Evolutionary conservation across 495 filamentous ascomycete genomes (phyloP), one percentile per base, ranked within the genome.

Genomic region (Hypoxylon subgilvum): DNA sequence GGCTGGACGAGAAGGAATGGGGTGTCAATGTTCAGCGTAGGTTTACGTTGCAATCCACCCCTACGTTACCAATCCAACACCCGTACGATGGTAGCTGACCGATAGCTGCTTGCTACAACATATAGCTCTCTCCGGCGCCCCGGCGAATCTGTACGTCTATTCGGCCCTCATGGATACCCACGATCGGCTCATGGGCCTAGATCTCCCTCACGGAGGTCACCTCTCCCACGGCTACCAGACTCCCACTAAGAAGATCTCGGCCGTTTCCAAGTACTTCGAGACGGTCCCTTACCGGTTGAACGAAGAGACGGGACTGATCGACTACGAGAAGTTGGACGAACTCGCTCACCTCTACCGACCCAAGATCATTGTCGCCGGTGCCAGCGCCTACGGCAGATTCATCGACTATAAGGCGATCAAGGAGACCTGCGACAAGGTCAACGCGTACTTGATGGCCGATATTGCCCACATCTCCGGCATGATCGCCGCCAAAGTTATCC

Each of bases 401-500:
- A 92, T 97, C 67, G 93, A 98, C 74, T 98, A 97, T 70, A 78
- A 83, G 39, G 86, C 85, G 47, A 92, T 98, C 84, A 88, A 89
- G 56, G 79, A 86, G 36, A 96, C 96, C 47, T 86, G 88, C 59
- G 88, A 95, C 61, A 91, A 92, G 65, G 83, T 91, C n/a, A 90
- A 89, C 57, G 90, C 91, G 60, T 98, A 97, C 76, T 80, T 98
- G 13, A 74, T 97, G 55, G 86, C 89, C 51, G 94, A 98, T 68
- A 97, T 98, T 86, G 94, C 94, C n/a, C 94, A 98, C 65, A 95
- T 98, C 59, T 96, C 92, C 16, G 94, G 94, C 51, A 79, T 97
- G 35, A 85, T 98, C 28, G 95, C 94, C 10, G 95, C 90, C 38
- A 88, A 87, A 61, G 95, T 96, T 25, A 82, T 96, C 51, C 89